Evolutionary conservation across 306 rosid genomes (phyloP), one percentile per base, ranked within the genome.

Genomic region (Rubus parviflorus): DNA sequence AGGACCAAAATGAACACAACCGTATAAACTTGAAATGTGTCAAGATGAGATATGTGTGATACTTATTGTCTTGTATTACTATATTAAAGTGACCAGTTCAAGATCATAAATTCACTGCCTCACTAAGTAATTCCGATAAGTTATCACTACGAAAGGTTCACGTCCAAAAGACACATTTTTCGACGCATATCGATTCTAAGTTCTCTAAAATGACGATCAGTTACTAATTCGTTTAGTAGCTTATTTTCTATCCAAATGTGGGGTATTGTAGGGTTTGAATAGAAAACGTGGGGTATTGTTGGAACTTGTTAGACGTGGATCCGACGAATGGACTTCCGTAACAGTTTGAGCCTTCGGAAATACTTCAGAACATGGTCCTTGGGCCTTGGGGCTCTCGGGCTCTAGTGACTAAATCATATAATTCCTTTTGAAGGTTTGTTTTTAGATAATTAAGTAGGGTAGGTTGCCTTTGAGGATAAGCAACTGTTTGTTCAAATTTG

Each of bases 1-100:
- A 48, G 43, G 60, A 48, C 58, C 74, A 69, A 46, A 46, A 46
- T 45, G 73, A 69, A 69, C 41, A 69, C n/a, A 47, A 70, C 3
- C 12, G 14, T 12, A 70, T 23, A 52, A 70, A 48, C 5, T n/a
- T 0, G 3, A 46, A 25, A 8, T 48, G 57, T 70, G 6, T n/a
- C n/a, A 16, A 13, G 22, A 70, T 70, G 22, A 13, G 7, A 20
- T 70, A 49, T 47, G 15, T 70, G 45, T 25, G 45, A 57, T 57
- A 9, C 16, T 58, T 58, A 2, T 58, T 58, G 64, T 58, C 40
- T 58, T 2, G 40, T 20, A 8, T 60, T 60, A 22, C 38, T 22
- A 22, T 6, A 1, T 2, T 7, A 8, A 16, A 9, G 15, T 57
- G 64, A 22, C 0, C 0, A 57, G 64, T 57, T 57, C 64, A 57